Base-by-base conservation (phyloP, 768 basidiomycete species). In the Vararia minispora region DNA sequence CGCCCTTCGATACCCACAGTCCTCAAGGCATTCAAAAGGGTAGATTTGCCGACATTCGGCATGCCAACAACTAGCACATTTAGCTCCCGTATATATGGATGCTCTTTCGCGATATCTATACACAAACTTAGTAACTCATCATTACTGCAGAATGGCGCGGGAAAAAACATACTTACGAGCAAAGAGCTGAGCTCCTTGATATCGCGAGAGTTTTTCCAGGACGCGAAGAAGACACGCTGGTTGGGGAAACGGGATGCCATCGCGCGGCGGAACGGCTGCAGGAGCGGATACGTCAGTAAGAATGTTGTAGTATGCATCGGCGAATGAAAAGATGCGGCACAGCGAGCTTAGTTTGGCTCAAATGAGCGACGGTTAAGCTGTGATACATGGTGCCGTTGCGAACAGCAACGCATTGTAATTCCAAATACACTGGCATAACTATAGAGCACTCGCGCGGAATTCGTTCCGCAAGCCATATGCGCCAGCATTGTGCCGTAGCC, bases 11-110 rank as follows among this genome's bases (percentile, higher is more conserved):
- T 85, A 9, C 94, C 94, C 53, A 78, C 79, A 52, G 74, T 79
- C 29, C 94, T 74, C 20, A 99, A 68, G 1, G 89, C 76, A 53
- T 99, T 99, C 10, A 99, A 65, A 35, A 98, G 60, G 2, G 88
- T 92, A 11, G 92, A 97, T 62, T 99, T 98, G 28, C 94, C 94
- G 33, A 97, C 90, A 57, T 98, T 98, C 13, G 95, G 95, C 94
- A 99, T 98, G 17, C 95, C 95, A 42, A 95, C 80, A 17, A 98
- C 89, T 2, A 97, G 70, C 6, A 97, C 81, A 50, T 91, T 90
- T 48, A 88, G 62, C 55, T 84, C 84, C 49, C 77, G 74, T 33
- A 75, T 69, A 45, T 85, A 72, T 35, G 75, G 75, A 54, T 79
- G 71, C 28, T 66, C 64, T 50, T 74, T 75, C 23, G 84, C 81